These are phyloP conservation scores for Holtermanniella nyarrowii DNA, from an alignment of 768 basidiomycete genomes.

Conservation along the genomic window DNA sequence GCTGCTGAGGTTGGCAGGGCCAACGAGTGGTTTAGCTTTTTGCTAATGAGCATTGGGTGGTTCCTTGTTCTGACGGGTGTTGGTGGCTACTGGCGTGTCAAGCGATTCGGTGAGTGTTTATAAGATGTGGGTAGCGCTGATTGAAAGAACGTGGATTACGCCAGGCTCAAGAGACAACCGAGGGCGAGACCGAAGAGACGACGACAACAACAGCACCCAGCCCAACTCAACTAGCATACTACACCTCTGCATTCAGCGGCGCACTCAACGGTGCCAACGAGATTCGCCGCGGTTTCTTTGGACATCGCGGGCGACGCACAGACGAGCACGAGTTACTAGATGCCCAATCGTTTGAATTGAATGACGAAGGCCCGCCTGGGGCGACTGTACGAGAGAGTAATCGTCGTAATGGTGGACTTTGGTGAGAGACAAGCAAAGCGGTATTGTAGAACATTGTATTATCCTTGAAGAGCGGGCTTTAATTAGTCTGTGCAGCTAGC, in stretches of 20 bases:
- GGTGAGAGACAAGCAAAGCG: too few species aligned
- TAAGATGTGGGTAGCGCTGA: constrained; percentile 6
- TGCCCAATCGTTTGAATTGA: constrained; percentile 7
- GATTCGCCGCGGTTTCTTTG: constrained; percentile 26
- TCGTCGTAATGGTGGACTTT: too few species aligned
- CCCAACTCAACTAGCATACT: constrained; percentile 15
- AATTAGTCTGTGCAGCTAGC: too few species aligned
- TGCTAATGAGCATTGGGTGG: constrained; percentile 86
- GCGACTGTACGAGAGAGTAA: not conserved
- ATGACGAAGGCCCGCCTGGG: not conserved
- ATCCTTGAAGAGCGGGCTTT: too few species aligned
- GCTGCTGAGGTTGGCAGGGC: constrained; percentile 44
- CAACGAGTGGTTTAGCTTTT: constrained; percentile 79
- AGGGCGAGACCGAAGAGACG: constrained; percentile 5
- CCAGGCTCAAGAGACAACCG: constrained; percentile 23
- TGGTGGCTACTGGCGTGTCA: constrained; percentile 51
- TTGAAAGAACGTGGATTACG: constrained; percentile 26
- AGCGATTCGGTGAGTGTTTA: constrained; percentile 28
- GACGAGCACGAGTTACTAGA: constrained; percentile 32
- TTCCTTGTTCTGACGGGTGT: constrained; percentile 76
- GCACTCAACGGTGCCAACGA: constrained; percentile 19
- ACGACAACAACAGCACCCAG: constrained; percentile 4
- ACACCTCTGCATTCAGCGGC: constrained; percentile 18
- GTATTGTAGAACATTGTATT: too few species aligned
- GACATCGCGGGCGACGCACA: constrained; percentile 13